phyloP scores from a whole-genome alignment of 1,284 basidiomycete species.

The Marasmius sp. region DNA sequence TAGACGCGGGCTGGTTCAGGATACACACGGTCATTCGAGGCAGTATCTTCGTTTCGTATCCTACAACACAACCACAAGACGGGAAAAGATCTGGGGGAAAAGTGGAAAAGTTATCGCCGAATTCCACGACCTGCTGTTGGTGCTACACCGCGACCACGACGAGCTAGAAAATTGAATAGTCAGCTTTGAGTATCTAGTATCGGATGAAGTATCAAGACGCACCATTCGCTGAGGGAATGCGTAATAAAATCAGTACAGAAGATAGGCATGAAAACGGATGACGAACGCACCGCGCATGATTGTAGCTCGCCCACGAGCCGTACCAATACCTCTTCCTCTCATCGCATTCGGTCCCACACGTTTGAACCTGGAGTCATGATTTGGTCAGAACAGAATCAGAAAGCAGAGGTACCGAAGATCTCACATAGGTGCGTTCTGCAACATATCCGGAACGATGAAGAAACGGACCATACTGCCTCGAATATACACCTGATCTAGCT shows the following conservation, averaged over 20 bases:
- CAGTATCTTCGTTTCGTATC: conserved; percentile 2
- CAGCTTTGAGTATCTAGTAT: conserved; percentile 3
- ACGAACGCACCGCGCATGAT: conserved; percentile 81
- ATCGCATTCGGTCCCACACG: conserved; percentile 97
- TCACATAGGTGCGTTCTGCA: conserved; percentile 98
- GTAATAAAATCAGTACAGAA: conserved; percentile 16
- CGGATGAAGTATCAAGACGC: conserved; percentile 19
- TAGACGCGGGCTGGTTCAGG: no score
- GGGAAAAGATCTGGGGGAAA: neutral
- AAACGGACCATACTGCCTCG: conserved; percentile 97
- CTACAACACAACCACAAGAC: conserved; percentile 6
- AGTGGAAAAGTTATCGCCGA: conserved; percentile 56
- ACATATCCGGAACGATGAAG: conserved; percentile 99
- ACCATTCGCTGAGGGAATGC: conserved; percentile 59
- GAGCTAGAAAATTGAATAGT: conserved; percentile 48
- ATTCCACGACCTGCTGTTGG: conserved; percentile 67
- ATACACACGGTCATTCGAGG: no score
- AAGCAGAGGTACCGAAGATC: conserved; percentile 31
- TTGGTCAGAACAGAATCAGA: conserved; percentile 10
- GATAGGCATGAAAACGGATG: conserved; percentile 9
- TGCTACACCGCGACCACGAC: conserved; percentile 80
- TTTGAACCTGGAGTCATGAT: conserved; percentile 80
- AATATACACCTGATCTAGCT: conserved; percentile 99
- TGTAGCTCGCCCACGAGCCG: conserved; percentile 94
- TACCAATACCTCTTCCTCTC: conserved; percentile 98